Percentiles rank a stretch among this genome's conserved stretches.
Conservation (phyloP, 108 stramenopile genomes). For the Licmophora abbreviata region DNA sequence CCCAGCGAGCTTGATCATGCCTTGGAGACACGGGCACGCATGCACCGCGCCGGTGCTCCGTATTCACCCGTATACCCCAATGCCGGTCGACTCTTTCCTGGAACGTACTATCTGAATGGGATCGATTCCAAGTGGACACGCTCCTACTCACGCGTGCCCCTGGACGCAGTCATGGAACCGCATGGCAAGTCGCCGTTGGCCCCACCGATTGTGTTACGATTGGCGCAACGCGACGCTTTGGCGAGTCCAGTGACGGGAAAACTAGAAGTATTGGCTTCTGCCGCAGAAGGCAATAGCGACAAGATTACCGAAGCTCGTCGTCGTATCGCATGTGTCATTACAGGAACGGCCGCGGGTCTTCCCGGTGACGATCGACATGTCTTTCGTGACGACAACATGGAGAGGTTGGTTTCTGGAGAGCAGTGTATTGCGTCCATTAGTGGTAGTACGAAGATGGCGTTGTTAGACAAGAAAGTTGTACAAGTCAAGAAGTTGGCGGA, state of each 20-base stretch:
- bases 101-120: conserved; percentile 86
- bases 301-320: conserved; percentile 36
- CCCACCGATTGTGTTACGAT: conserved; percentile 65
- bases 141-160: conserved; percentile 71
- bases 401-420: conserved; percentile 69
- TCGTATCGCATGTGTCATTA: conserved; percentile 83
- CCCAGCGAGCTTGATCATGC: conserved; percentile 88
- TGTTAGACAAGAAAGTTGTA: conserved; percentile 93
- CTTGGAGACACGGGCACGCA: conserved; percentile 79
- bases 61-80: conserved; percentile 85
- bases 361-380: conserved; percentile 62
- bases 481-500: conserved; percentile 67
- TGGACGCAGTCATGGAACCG: conserved; percentile 44
- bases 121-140: conserved; percentile 78
- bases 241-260: conserved; percentile 67
- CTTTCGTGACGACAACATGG: conserved; percentile 70
- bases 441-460: conserved; percentile 45
- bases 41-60: conserved; percentile 77
- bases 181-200: conserved; percentile 48
- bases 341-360: conserved; percentile 90
- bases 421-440: conserved; percentile 72
- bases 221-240: conserved; percentile 47
- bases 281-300: conserved; percentile 38
- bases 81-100: conserved; percentile 77
- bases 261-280: conserved; percentile 39